Conservation (phyloP, 192 early-diverging fungal genomes). For the Chytriomyces confervae region DNA sequence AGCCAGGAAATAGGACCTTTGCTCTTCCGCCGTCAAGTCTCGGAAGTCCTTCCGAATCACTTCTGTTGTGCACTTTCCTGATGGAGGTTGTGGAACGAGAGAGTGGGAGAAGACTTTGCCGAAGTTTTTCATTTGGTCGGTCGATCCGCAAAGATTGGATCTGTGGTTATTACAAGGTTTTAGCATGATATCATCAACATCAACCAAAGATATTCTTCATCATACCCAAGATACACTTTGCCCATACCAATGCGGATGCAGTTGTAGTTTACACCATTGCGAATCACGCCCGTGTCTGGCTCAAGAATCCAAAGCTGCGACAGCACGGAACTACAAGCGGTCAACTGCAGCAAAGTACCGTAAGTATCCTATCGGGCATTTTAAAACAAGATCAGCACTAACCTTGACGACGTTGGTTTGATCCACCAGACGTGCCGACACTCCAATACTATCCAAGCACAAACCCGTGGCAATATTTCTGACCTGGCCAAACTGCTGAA, state of each 20-base stretch:
- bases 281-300: not conserved
- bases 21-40: slow-evolving; percentile 6
- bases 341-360: not conserved
- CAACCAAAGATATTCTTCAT: not conserved
- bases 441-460: slow-evolving; percentile 19
- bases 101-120: not conserved
- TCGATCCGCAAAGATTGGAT: not conserved
- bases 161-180: not conserved
- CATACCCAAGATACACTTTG: slow-evolving; percentile 9
- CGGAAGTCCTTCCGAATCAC: slow-evolving; percentile 22
- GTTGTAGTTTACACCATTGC: slow-evolving; percentile 10
- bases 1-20: not conserved
- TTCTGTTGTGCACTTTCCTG: not conserved
- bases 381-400: too few relatives aligned
- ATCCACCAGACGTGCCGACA: not conserved
- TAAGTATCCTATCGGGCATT: too few relatives aligned
- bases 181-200: not conserved
- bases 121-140: not conserved
- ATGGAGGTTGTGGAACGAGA: not conserved
- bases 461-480: slow-evolving; percentile 28
- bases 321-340: not conserved
- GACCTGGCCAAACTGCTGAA: slow-evolving; percentile 26
- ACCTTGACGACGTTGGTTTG: not conserved
- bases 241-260: not conserved
- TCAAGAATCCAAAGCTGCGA: slow-evolving; percentile 16